Conservation (phyloP, 169 alveolate genomes). For the Cryptosporidium sp. region DNA sequence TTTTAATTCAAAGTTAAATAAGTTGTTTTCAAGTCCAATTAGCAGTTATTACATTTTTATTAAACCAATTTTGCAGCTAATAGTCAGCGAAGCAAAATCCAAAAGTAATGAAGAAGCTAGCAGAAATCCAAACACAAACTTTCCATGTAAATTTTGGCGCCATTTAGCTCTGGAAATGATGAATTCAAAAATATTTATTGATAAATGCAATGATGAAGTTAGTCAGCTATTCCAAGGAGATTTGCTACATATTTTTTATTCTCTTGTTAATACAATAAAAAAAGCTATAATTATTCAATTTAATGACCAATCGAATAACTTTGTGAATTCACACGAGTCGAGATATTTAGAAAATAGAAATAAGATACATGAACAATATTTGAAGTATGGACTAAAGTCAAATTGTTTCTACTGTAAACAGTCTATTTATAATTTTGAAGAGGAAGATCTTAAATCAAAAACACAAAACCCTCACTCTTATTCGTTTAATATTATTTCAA, state of each 20-base stretch:
- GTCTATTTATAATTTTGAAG: not conserved
- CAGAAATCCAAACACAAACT: not conserved
- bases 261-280: not conserved
- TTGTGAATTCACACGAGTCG: not conserved
- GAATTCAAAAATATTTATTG: conserved; percentile 36
- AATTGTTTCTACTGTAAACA: conserved; percentile 22
- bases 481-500: conserved; percentile 29
- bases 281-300: conserved; percentile 15
- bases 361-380: not conserved
- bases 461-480: not conserved
- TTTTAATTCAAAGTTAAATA: conserved; percentile 5
- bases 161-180: conserved; percentile 47
- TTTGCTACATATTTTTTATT: conserved; percentile 18
- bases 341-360: conserved; percentile 1
- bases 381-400: not conserved
- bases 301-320: not conserved
- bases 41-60: conserved; percentile 19
- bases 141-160: conserved; percentile 60
- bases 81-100: conserved; percentile 10
- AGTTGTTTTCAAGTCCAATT: conserved; percentile 13
- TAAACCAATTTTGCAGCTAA: conserved; percentile 33
- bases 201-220: conserved; percentile 66
- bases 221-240: conserved; percentile 42
- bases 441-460: not conserved
- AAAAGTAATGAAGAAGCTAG: not conserved